Base-by-base conservation (phyloP, 169 alveolate species). In the Cryptosporidium sp. region DNA sequence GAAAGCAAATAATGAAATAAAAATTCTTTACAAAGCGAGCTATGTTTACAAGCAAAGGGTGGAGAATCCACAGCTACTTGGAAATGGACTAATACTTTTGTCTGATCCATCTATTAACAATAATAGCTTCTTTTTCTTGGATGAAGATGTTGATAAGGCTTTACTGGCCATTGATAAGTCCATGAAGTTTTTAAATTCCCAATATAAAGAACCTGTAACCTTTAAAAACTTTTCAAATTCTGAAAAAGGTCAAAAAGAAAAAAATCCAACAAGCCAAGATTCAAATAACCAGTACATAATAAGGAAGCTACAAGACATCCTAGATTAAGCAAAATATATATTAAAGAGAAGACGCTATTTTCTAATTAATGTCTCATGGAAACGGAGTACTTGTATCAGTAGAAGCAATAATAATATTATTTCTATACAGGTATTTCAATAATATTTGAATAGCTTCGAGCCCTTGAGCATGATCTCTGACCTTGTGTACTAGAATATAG, bases 21-120 rank as follows among this genome's bases (percentile, higher is more conserved):
- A 35, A 51, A 29, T 80, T 39, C 41, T 80, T 10, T 37, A 67
- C 26, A 80, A 62, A 31, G 89, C 59, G 37, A 65, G 75, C 26
- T 80, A 80, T 41, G 14, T 80, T 18, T 80, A 80, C 43, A 80
- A 43, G 2, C 73, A 65, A 33, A 65, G 51, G 45, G 35, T 80
- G 0, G 67, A 55, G 21, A 33, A 48, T 62, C 75, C 89, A 31
- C 35, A 62, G 29, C 14, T 62, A 18, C 33, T 65, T 29, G 50
- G 1, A 16, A 29, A 62, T 10, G 67, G 80, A 21, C 5, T 80
- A 14, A 39, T 80, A 43, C 39, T 62, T 41, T 48, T 65, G 10
- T 21, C 89, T 3, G 89, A 80, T 23, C 89, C 89, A 61, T 80
- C 68, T 26, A 43, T 80, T 41, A 65, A 80, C 26, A 41, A 62